These are phyloP conservation scores for Babesia ovis DNA, from an alignment of 169 alveolate genomes.

Conservation along the genomic window DNA sequence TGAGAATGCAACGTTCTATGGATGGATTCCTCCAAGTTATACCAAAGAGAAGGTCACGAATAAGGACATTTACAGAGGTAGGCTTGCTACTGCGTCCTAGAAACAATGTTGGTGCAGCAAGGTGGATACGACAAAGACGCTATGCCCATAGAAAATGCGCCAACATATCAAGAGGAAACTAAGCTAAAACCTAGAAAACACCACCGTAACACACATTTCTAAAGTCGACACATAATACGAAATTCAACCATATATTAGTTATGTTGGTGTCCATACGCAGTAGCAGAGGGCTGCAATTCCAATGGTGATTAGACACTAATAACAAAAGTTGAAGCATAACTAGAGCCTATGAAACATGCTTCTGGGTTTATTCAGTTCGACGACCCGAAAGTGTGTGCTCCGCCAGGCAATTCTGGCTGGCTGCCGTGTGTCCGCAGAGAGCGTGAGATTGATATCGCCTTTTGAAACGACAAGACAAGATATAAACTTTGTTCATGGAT, in stretches of 20 bases:
- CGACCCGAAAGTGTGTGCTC: background rate
- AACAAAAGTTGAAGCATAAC: background rate
- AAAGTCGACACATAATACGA: background rate
- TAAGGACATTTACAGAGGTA: slow-evolving; percentile 8
- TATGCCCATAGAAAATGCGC: slow-evolving; percentile 24
- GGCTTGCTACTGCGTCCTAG: background rate
- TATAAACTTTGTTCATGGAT: background rate
- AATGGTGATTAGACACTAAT: background rate
- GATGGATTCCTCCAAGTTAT: slow-evolving; percentile 67
- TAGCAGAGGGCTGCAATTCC: background rate
- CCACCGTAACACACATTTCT: slow-evolving; percentile 31
- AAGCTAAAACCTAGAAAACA: slow-evolving; percentile 24
- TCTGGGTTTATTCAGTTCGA: background rate
- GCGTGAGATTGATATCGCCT: background rate
- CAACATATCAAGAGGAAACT: slow-evolving; percentile 23
- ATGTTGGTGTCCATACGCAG: background rate
- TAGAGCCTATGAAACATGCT: background rate
- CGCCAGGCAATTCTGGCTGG: background rate
- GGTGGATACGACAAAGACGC: slow-evolving; percentile 31
- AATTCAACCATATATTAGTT: background rate
- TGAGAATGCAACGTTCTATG: slow-evolving; percentile 60
- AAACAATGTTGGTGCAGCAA: background rate
- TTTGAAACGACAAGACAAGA: background rate
- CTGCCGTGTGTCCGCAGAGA: slow-evolving; percentile 4
- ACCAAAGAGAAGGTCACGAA: slow-evolving; percentile 59